Evolutionary conservation across 108 stramenopile species (phyloP).

Genomic region (Fragilaria crotonensis): DNA sequence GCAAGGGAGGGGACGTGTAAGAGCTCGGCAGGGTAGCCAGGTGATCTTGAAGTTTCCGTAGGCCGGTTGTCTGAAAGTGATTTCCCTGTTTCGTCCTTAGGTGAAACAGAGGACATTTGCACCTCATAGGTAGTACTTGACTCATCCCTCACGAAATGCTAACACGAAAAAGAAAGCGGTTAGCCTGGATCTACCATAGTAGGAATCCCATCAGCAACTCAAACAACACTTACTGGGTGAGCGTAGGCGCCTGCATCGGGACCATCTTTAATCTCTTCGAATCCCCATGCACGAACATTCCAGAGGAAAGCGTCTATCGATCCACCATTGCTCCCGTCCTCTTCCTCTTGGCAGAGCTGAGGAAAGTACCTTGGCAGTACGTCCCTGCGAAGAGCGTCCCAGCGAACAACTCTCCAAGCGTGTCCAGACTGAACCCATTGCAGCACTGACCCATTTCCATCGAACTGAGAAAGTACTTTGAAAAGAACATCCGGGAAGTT

Average conservation of each 20-base stretch:
- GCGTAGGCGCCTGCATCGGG: constrained; percentile 46
- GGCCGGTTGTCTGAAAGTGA: constrained; percentile 9
- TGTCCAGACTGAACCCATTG: constrained; percentile 45
- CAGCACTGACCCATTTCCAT: constrained; percentile 14
- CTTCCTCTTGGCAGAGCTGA: constrained; percentile 22
- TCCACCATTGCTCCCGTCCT: constrained; percentile 18
- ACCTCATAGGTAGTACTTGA: too few relatives aligned
- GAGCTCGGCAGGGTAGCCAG: constrained; percentile 7
- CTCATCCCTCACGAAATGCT: too few relatives aligned
- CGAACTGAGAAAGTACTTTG: constrained; percentile 21
- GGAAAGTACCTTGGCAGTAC: constrained; percentile 45
- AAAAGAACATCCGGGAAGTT: constrained; percentile 44
- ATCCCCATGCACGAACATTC: constrained; percentile 52
- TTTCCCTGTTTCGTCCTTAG: not conserved
- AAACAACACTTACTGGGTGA: constrained; percentile 35
- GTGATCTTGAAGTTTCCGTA: not conserved
- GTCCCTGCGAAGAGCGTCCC: constrained; percentile 39
- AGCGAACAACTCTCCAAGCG: constrained; percentile 46
- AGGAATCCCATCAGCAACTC: not conserved
- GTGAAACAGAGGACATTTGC: too few relatives aligned
- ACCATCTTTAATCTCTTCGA: constrained; percentile 49
- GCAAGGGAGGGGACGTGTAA: constrained; percentile 34
- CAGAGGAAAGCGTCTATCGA: constrained; percentile 54
- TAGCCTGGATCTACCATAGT: too few relatives aligned
- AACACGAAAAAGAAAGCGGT: too few relatives aligned